Conservation (phyloP, 805 yeast species). For the Saturnispora bothae region DNA sequence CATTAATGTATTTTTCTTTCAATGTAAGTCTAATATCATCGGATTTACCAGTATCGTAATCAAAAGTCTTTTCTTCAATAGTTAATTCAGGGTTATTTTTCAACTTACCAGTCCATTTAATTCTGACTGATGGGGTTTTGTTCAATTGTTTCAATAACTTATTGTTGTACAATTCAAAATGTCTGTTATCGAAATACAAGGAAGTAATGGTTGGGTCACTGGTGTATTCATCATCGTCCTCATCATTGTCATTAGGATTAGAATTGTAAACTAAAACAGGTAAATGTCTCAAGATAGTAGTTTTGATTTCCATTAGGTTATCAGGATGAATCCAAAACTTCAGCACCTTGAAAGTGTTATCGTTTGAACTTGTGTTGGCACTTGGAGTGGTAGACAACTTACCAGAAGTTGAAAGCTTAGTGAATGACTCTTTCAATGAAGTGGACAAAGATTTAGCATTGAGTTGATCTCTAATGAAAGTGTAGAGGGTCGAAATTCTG, state of each 20-base stretch:
- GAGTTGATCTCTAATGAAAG: constrained; percentile 68
- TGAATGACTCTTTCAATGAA: constrained; percentile 36
- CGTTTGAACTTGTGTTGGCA: constrained; percentile 17
- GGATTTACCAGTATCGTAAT: constrained; percentile 35
- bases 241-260: constrained; percentile 31
- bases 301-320: constrained; percentile 91
- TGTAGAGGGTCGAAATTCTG: constrained; percentile 72
- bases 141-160: constrained; percentile 57
- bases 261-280: constrained; percentile 77
- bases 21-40: constrained; percentile 54
- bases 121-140: constrained; percentile 63
- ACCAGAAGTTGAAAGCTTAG: constrained; percentile 35
- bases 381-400: constrained; percentile 26
- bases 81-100: constrained; percentile 66
- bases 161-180: constrained; percentile 78
- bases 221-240: constrained; percentile 36
- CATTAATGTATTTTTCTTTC: constrained; percentile 74
- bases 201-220: constrained; percentile 80
- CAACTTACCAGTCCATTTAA: constrained; percentile 86
- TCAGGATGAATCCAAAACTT: constrained; percentile 98
- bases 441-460: constrained; percentile 26
- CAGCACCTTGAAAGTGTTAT: constrained; percentile 42
- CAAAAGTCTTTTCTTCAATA: constrained; percentile 70
- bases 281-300: constrained; percentile 84
- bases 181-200: constrained; percentile 74